phyloP scores from a whole-genome alignment of 345 rosid genomes.

The Gossypium stocksii region DNA sequence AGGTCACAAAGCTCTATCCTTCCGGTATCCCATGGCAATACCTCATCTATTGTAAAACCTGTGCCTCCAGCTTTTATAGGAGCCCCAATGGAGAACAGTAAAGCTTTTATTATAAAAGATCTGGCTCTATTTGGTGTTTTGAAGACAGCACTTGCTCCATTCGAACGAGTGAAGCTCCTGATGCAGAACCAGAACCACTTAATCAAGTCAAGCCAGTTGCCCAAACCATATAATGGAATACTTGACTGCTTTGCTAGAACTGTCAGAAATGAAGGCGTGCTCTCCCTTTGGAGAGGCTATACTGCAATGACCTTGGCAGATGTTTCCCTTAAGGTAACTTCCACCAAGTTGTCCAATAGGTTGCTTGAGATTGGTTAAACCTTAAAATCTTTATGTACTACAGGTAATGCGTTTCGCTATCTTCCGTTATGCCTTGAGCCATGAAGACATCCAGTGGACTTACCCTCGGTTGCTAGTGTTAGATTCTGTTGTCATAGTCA shows the following conservation, averaged over 20 bases:
- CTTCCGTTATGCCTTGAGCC: not conserved
- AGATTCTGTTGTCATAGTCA: too few relatives aligned
- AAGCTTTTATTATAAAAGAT: not conserved
- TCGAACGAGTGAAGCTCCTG: slow-evolving; percentile 71
- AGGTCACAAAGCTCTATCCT: not conserved
- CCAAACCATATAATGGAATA: slow-evolving; percentile 72
- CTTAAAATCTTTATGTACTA: not conserved
- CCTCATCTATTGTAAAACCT: not conserved
- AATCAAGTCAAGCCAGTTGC: slow-evolving; percentile 61
- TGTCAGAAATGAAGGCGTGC: slow-evolving; percentile 51
- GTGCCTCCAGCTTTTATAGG: slow-evolving; percentile 33
- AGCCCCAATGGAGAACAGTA: slow-evolving; percentile 59
- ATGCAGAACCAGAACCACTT: slow-evolving; percentile 75
- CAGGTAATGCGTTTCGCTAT: not conserved
- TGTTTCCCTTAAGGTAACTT: not conserved
- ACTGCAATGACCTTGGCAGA: slow-evolving; percentile 51
- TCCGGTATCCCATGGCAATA: not conserved
- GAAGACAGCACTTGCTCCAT: slow-evolving; percentile 60
- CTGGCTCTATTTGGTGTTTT: slow-evolving; percentile 45
- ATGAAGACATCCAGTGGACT: not conserved
- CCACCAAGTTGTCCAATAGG: not conserved
- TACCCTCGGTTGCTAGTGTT: not conserved
- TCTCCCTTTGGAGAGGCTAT: slow-evolving; percentile 74
- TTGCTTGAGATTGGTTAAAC: not conserved
- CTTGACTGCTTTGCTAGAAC: slow-evolving; percentile 59